Evolutionary conservation across 306 rosid genomes (phyloP), one percentile per base, ranked within the genome.

Genomic region (Vigna nakashimae): DNA sequence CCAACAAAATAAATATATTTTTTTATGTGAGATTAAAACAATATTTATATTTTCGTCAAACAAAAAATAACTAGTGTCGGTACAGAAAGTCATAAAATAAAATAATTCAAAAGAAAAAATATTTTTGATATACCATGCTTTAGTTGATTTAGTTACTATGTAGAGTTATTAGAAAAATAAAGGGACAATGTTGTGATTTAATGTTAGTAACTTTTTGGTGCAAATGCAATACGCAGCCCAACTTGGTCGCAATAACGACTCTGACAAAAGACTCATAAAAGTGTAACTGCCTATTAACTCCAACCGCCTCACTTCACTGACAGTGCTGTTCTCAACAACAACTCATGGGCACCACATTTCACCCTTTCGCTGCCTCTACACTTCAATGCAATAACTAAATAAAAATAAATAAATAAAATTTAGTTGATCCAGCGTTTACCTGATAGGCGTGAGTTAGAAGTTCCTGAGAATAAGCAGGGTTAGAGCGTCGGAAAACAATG

Each of bases 381-480:
- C 76, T 76, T 59, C 45, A 51, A 17, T 55, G 58, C 77, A n/a
- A 36, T 8, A 28, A 36, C 0, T 38, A 2, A 66, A 70, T 55
- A 8, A 53, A 17, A 18, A 2, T 18, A 22, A 56, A 16, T 46
- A 32, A 53, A 14, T 4, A 42, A 22, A 40, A 51, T 40, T 43
- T 26, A 65, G 14, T 16, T 24, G 17, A 9, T 5, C 12, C 34
- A 10, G 26, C 1, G 14, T 7, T 32, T 34, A 95, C 99, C 99
- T 96, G 89, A 22, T 86, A 83, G 14, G 99, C 97, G 36, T 96
- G 99, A 49, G 88, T 70, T 72, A 96, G 91, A 51, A 96, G 96
- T 86, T 78, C 87, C 8, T n/a, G 73, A 50, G 99, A 52, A 67
- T 96, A 96, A 5, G 93, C 65, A 2, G 97, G 99, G 81, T 92